phyloP scores from a whole-genome alignment of 73 alveolate genomes.

The Urostyla sp. region DNA sequence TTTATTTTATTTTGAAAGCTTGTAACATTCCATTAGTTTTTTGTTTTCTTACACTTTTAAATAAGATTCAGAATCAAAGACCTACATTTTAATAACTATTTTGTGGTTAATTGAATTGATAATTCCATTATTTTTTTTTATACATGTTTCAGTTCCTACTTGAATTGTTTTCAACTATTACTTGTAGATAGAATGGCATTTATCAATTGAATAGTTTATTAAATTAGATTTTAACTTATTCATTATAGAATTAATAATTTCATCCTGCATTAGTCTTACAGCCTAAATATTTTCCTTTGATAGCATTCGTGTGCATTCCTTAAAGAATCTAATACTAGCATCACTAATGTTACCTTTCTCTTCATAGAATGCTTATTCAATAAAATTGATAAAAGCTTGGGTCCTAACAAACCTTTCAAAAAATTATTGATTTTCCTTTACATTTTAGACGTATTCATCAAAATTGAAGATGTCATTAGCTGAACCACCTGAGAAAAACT shows the following conservation, averaged over 20 bases:
- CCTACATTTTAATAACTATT: constrained; percentile 11
- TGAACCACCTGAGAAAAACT: constrained; percentile 1
- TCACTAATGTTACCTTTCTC: constrained; percentile 41
- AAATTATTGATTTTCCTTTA: constrained; percentile 22
- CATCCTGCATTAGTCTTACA: constrained; percentile 49
- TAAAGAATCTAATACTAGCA: constrained; percentile 45
- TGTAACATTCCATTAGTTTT: too few species aligned
- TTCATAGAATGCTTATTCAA: constrained; percentile 49
- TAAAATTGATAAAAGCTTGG: constrained; percentile 43
- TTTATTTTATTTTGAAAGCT: too few species aligned
- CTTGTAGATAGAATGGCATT: constrained; percentile 36
- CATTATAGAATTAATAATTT: constrained; percentile 9
- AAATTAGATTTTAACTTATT: constrained; percentile 8
- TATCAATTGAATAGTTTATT: constrained; percentile 33
- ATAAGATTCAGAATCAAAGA: constrained; percentile 27
- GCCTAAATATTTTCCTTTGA: constrained; percentile 40
- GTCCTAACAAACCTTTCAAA: constrained; percentile 47
- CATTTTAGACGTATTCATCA: constrained; percentile 49
- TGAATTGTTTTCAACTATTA: not conserved
- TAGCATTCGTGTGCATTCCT: constrained; percentile 49
- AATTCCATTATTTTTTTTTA: not conserved
- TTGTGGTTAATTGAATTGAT: constrained; percentile 2
- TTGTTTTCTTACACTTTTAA: too few species aligned
- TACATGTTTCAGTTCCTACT: not conserved
- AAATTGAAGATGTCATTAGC: constrained; percentile 52